These are phyloP conservation scores for Naumovozyma dairenensis DNA, from an alignment of 805 yeast species.

Conservation along the genomic window DNA sequence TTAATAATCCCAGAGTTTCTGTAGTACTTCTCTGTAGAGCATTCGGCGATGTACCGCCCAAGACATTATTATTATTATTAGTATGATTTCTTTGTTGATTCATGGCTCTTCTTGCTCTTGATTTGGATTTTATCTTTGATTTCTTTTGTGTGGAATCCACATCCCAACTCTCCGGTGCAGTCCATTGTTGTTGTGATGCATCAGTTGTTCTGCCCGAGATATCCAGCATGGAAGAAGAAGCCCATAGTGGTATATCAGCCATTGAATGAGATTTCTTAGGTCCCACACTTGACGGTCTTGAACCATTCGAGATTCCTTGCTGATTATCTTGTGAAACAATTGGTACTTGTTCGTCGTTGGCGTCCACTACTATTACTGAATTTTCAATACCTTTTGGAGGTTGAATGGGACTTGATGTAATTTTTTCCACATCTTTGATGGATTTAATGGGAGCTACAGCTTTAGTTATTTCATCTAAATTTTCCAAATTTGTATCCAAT, in stretches of 20 bases:
- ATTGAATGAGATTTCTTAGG: slow-evolving; percentile 12
- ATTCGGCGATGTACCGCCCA: too few relatives aligned
- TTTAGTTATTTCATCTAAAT: slow-evolving; percentile 21
- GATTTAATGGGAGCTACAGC: not conserved
- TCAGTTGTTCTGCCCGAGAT: slow-evolving; percentile 1
- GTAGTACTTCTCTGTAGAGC: too few relatives aligned
- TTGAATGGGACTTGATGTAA: too few relatives aligned
- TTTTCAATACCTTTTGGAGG: too few relatives aligned
- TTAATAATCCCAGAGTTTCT: too few relatives aligned
- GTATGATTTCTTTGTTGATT: slow-evolving; percentile 3
- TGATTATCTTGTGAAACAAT: too few relatives aligned
- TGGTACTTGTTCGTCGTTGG: too few relatives aligned
- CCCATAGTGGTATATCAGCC: slow-evolving; percentile 7
- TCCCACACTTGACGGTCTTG: not conserved
- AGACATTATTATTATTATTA: slow-evolving; percentile 1
- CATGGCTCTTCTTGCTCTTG: slow-evolving; percentile 3
- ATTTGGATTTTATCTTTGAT: slow-evolving; percentile 6
- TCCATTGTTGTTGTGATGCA: slow-evolving; percentile 30
- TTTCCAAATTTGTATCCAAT: slow-evolving; percentile 24
- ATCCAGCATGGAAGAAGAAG: not conserved
- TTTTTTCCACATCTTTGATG: too few relatives aligned
- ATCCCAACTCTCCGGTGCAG: slow-evolving; percentile 56
- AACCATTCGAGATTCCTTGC: too few relatives aligned
- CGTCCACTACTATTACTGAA: too few relatives aligned
- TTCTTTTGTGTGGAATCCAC: too few relatives aligned